Base-by-base conservation (phyloP, 345 rosid genomes). In the Gossypium anomalum region DNA sequence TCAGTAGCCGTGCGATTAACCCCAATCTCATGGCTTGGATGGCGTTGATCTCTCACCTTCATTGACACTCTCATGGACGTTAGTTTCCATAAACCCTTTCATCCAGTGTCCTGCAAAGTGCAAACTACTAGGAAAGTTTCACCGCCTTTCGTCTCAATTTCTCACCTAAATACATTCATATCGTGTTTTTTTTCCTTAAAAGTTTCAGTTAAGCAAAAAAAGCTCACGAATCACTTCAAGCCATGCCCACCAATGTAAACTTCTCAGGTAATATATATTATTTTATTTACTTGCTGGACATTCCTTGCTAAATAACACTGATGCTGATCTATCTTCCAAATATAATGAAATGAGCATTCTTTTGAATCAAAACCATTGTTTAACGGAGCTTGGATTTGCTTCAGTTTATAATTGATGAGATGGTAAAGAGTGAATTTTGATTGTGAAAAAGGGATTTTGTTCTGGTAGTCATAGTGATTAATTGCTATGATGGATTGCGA, bases 241-340 rank as follows among this genome's bases (percentile, higher is more conserved):
- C 56, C 29, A 72, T 72, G 66, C 53, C 75, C 64, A 72, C 75
- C 67, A 58, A 72, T 15, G 55, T 43, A 11, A 47, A 60, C 64
- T 44, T 72, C 44, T 20, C 43, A 43, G 67, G 75, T 72, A 58
- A 11, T 13, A 3, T 58, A 57, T 56, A 2, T 71, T 71, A 5
- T 34, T 56, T 19, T 15, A 15, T 14, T 48, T 48, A 17, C 48
- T 38, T 38, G 22, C 22, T 7, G 67, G 45, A n/a, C 38, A 34
- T 38, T 38, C 44, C 14, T 63, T 63, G n/a, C 7, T 43, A 20
- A 19, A 13, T 45, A 20, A 66, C 70, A 66, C 17, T 0, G 9
- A 1, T 66, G 45, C 22, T 67, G 25, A 47, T 7, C 7, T 47
- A 1, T 15, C 56, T 47, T 47, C 49, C 29, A 19, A 66, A 19